Evolutionary conservation across 768 basidiomycete species (phyloP), one percentile per base, ranked within the genome.

Genomic region (Crassisporium funariophilum): DNA sequence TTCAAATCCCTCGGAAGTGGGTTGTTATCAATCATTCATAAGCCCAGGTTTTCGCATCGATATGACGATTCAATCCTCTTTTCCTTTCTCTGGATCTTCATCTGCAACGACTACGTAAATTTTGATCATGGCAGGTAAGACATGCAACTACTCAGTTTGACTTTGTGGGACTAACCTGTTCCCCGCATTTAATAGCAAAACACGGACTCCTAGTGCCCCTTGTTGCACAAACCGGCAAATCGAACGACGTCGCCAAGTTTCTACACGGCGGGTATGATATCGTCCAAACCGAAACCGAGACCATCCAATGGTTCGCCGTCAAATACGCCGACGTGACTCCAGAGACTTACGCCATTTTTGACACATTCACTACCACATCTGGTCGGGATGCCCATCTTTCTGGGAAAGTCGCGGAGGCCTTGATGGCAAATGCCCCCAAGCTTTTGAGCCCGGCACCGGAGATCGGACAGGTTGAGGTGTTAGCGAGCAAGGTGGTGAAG

Each of bases 241-340:
- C 35, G 15, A 24, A 43, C 13, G 65, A 56, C 13, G 44, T 66
- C 13, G 40, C 44, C 8, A 51, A 60, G 2, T 70, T 70, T 55
- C 60, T 71, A 24, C 34, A 61, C 24, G 44, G 48, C 5, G 70
- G 69, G 13, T 59, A 62, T 20, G 47, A 54, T 7, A 53, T 71
- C 11, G 61, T 66, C 25, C 44, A 61, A 12, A 53, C 41, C 8
- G 71, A 73, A 49, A 63, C 67, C 21, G 61, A 58, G 24, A 72
- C 71, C 8, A 52, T 61, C 12, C 68, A 72, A 50, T 72, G 70
- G 71, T 70, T 62, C 47, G 71, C 62, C 4, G 34, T 72, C 24
- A 66, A 66, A 41, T 68, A 67, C 48, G 47, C 51, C 29, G 35
- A 52, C 41, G 35, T 54, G 35, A 40, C 44, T n/a, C 34, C 39